A percentile compares a stretch with the other conserved stretches of the same genome.
These are phyloP conservation scores for Podaxis sp. DNA, from an alignment of 768 basidiomycete species.

Conservation along the genomic window DNA sequence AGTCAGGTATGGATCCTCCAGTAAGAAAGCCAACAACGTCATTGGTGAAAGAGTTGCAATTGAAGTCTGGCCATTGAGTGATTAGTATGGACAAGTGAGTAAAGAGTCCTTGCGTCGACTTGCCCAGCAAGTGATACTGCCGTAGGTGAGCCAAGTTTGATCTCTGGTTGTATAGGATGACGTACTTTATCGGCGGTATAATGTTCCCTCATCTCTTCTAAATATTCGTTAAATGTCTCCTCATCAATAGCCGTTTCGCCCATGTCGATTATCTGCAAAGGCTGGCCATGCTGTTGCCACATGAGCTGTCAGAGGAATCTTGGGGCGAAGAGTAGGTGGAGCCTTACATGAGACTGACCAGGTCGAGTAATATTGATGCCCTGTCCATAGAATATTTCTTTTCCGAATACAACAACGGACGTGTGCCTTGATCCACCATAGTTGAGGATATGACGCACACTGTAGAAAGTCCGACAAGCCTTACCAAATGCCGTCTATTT, in stretches of 20 bases:
- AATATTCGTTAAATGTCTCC: slow-evolving; percentile 81
- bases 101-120: slow-evolving; percentile 1
- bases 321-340: not conserved
- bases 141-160: not conserved
- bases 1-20: slow-evolving; percentile 73
- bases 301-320: not conserved
- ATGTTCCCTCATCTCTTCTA: slow-evolving; percentile 66
- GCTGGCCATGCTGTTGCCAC: slow-evolving; percentile 61
- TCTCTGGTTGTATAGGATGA: not conserved
- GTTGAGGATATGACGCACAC: not conserved
- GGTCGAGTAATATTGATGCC: slow-evolving; percentile 73
- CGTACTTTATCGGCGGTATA: slow-evolving; percentile 89
- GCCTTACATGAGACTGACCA: slow-evolving; percentile 76
- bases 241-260: slow-evolving; percentile 80
- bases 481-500: slow-evolving; percentile 93
- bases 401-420: slow-evolving; percentile 80
- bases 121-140: slow-evolving; percentile 85
- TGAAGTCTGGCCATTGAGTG: slow-evolving; percentile 59
- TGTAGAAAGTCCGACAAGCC: not conserved
- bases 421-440: slow-evolving; percentile 62
- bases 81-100: not conserved
- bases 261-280: slow-evolving; percentile 65
- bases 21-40: slow-evolving; percentile 87
- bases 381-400: slow-evolving; percentile 88
- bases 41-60: slow-evolving; percentile 93